phyloP scores from a whole-genome alignment of 768 basidiomycete species.

The Podaxis sp. region DNA sequence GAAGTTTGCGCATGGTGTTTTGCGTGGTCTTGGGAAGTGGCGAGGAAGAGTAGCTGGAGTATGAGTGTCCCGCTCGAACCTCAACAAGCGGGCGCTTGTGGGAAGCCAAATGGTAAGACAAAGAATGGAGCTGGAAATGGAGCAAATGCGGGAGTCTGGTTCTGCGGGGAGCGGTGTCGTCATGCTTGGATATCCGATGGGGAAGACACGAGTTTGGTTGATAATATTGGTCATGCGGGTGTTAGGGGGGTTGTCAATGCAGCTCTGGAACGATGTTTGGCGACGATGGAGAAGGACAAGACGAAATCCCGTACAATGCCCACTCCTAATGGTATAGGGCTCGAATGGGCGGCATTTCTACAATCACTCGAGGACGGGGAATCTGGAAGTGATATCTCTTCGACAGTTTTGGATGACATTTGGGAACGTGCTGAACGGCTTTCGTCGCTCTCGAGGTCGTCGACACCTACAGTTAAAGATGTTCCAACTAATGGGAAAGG shows the following conservation, averaged over 20 bases:
- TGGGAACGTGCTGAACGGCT: constrained; percentile 43
- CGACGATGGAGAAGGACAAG: constrained; percentile 9
- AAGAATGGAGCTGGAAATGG: constrained; percentile 12
- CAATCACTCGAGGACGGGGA: constrained; percentile 24
- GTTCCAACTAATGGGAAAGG: background rate
- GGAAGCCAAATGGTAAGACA: background rate
- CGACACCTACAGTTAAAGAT: constrained; percentile 1
- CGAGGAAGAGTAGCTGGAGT: constrained; percentile 43
- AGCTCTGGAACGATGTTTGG: constrained; percentile 30
- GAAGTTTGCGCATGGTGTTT: constrained; percentile 70
- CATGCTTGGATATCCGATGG: constrained; percentile 38
- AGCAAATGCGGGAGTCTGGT: constrained; percentile 46
- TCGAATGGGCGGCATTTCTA: constrained; percentile 9
- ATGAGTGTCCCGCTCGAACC: constrained; percentile 16
- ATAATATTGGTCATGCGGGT: constrained; percentile 23
- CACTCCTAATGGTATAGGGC: background rate
- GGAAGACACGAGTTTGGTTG: constrained; percentile 2
- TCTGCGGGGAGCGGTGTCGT: constrained; percentile 52
- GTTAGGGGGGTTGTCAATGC: constrained; percentile 30
- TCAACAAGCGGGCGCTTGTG: constrained; percentile 7
- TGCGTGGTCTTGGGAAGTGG: constrained; percentile 51
- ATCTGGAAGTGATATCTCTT: constrained; percentile 29
- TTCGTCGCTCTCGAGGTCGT: constrained; percentile 11
- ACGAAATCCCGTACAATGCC: background rate
- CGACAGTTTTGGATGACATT: constrained; percentile 37